Percentiles rank a stretch among this genome's conserved stretches.
These are phyloP conservation scores for Chara braunii DNA, from an alignment of 139 green algal genomes.

Conservation along the genomic window DNA sequence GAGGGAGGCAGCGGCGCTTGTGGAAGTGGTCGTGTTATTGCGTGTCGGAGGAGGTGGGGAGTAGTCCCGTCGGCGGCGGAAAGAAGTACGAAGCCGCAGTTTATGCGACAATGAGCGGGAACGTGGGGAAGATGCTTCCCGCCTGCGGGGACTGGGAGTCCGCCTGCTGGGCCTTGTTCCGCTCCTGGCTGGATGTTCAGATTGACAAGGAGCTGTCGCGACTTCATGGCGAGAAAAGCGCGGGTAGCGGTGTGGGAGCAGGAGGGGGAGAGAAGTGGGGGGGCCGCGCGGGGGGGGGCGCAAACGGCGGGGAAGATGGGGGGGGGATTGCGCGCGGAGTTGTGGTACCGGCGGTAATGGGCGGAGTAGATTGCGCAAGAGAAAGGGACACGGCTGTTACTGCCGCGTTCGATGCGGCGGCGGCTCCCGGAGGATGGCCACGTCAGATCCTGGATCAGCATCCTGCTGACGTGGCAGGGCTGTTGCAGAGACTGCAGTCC, in stretches of 20 bases:
- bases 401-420: background rate
- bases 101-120: constrained; percentile 38
- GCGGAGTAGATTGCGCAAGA: background rate
- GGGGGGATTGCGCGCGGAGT: background rate
- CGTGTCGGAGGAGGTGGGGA: background rate
- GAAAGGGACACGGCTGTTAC: background rate
- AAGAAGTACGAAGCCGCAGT: constrained; percentile 35
- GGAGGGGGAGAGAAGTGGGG: background rate
- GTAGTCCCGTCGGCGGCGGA: background rate
- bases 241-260: background rate
- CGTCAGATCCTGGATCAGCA: constrained; percentile 11
- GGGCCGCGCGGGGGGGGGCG: background rate
- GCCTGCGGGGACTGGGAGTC: constrained; percentile 35
- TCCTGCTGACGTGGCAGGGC: background rate
- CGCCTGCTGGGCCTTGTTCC: constrained; percentile 33
- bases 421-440: constrained; percentile 12
- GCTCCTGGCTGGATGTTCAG: constrained; percentile 23
- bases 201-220: constrained; percentile 19
- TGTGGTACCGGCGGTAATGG: background rate
- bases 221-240: background rate
- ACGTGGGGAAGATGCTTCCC: constrained; percentile 33
- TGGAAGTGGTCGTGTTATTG: constrained; percentile 39
- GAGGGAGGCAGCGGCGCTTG: constrained; percentile 13
- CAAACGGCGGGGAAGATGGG: background rate
- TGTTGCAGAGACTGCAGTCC: constrained; percentile 26